Evolutionary conservation across 139 green algal genomes (phyloP).

Genomic region (Tetradesmus obliquus): DNA sequence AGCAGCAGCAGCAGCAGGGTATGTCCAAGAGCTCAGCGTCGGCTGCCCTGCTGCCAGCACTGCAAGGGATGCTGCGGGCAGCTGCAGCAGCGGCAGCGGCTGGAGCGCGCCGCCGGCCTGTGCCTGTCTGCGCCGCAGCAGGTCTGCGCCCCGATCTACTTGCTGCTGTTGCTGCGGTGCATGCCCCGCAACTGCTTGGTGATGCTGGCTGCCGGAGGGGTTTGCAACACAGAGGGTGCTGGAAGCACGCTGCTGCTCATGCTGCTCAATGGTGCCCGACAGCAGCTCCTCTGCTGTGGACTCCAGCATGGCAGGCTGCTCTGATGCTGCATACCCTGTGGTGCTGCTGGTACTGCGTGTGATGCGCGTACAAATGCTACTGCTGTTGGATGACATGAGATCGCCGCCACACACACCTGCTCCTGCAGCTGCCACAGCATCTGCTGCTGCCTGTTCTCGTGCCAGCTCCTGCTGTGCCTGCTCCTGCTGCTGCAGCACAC

Average conservation of each 20-base stretch:
- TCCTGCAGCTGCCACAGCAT: background rate
- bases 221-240: background rate
- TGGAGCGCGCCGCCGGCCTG: background rate
- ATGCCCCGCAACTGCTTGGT: background rate
- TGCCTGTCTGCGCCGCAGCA: background rate
- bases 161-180: background rate
- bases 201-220: background rate
- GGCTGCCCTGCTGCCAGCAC: background rate
- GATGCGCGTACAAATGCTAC: background rate
- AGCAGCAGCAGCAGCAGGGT: background rate
- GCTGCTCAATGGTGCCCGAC: background rate
- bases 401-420: background rate
- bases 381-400: background rate
- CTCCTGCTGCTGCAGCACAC: background rate
- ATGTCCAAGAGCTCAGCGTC: background rate
- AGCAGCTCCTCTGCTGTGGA: background rate
- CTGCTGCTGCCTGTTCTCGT: background rate
- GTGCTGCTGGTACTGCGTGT: slow-evolving; percentile 9
- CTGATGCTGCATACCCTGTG: background rate
- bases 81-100: background rate
- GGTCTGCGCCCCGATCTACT: background rate
- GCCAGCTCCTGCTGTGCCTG: background rate
- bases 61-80: background rate
- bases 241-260: background rate
- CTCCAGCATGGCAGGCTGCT: background rate